Percentiles rank a stretch among this genome's conserved stretches.
Conservation (phyloP, 2,329 filamentous ascomycete species). For the Metarhizium rileyi region DNA sequence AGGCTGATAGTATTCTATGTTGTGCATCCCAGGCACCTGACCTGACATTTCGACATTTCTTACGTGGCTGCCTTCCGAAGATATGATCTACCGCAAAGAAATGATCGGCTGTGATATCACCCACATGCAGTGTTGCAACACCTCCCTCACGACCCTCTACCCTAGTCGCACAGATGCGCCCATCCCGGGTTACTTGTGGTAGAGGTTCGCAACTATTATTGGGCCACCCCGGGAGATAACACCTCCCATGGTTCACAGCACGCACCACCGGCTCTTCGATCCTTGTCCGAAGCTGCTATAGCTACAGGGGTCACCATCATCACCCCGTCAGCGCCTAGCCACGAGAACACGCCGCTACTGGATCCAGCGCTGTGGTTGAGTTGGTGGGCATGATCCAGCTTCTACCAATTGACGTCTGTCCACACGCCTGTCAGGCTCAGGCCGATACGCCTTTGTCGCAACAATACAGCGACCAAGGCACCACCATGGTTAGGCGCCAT, state of each 20-base stretch:
- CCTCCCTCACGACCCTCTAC: neutral
- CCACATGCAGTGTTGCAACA: slow-evolving; percentile 1
- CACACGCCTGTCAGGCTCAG: neutral
- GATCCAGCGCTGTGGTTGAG: slow-evolving; percentile 8
- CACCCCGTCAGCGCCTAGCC: slow-evolving; percentile 3
- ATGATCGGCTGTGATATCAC: neutral
- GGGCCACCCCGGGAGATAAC: slow-evolving; percentile 1
- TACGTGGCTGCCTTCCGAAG: neutral
- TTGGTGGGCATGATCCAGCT: neutral
- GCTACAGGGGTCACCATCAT: slow-evolving; percentile 3
- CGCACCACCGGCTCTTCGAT: slow-evolving; percentile 5
- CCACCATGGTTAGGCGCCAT: neutral
- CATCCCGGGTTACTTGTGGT: neutral
- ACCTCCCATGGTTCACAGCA: slow-evolving; percentile 8
- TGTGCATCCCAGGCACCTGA: neutral
- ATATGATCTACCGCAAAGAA: neutral
- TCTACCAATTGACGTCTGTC: neutral
- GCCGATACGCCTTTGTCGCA: neutral
- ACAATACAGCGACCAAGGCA: neutral
- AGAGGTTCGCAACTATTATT: neutral
- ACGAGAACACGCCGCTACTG: slow-evolving; percentile 1
- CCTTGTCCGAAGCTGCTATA: slow-evolving; percentile 6
- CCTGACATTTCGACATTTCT: neutral
- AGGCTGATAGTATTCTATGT: neutral
- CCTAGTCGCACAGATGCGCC: neutral